A percentile compares a stretch with the other conserved stretches of the same genome.
These are phyloP conservation scores for Kodamaea fukazawae DNA, from an alignment of 805 yeast genomes.

Conservation along the genomic window DNA sequence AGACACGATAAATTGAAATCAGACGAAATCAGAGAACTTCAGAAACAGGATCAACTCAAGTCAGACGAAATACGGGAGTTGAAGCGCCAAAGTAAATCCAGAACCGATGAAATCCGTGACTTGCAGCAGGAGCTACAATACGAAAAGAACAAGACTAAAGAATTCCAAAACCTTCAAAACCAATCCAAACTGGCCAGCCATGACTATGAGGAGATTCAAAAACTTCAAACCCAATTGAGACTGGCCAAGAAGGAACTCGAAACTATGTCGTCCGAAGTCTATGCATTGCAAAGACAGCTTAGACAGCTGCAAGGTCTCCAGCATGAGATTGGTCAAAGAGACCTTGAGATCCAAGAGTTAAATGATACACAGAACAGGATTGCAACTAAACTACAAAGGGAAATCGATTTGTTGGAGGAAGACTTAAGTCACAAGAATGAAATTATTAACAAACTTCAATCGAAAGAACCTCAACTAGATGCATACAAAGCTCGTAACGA, in stretches of 20 bases:
- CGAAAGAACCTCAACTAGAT: constrained; percentile 1
- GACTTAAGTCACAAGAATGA: constrained; percentile 8
- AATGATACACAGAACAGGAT: constrained; percentile 4
- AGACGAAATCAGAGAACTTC: too few relatives aligned
- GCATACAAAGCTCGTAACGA: constrained; percentile 1
- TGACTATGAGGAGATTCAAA: constrained; percentile 1
- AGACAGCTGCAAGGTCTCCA: neutral
- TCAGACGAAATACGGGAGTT: too few relatives aligned
- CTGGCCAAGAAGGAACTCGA: neutral
- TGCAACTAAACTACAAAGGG: constrained; percentile 8
- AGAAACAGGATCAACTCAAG: too few relatives aligned
- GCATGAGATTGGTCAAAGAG: constrained; percentile 4
- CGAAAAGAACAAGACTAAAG: neutral
- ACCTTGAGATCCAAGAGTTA: constrained; percentile 2
- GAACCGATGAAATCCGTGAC: too few relatives aligned
- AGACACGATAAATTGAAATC: too few relatives aligned
- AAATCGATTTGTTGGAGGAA: constrained; percentile 11
- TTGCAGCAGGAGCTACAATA: too few relatives aligned
- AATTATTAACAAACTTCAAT: constrained; percentile 7
- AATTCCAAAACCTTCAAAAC: neutral
- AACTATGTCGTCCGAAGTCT: neutral
- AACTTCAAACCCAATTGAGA: neutral
- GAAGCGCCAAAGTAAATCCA: too few relatives aligned
- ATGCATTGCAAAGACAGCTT: neutral
- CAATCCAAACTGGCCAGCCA: neutral